These are phyloP conservation scores for Auricularia cornea DNA, from an alignment of 768 basidiomycete species.

Conservation along the genomic window DNA sequence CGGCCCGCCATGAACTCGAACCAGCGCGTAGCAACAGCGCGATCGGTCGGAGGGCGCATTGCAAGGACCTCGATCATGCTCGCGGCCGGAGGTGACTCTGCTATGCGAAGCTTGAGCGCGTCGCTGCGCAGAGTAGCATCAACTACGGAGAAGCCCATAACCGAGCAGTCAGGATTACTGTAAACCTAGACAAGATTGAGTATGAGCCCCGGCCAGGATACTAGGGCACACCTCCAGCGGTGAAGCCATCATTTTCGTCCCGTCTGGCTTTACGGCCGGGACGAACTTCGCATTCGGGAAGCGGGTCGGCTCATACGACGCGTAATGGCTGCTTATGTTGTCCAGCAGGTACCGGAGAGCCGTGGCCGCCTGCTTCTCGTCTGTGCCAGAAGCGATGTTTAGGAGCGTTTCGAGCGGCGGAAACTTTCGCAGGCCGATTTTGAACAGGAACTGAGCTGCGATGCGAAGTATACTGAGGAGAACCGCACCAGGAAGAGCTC, in stretches of 20 bases:
- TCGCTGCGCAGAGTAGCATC: constrained; percentile 45
- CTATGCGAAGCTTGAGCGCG: constrained; percentile 58
- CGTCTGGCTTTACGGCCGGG: constrained; percentile 53
- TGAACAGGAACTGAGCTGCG: constrained; percentile 77
- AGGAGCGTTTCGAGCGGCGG: constrained; percentile 64
- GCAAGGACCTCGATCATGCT: constrained; percentile 52
- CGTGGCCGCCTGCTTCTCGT: constrained; percentile 39
- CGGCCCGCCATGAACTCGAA: constrained; percentile 62
- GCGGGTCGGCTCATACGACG: constrained; percentile 44
- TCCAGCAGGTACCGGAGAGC: constrained; percentile 81
- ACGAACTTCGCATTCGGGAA: constrained; percentile 65
- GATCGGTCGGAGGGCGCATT: constrained; percentile 47
- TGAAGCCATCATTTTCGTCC: constrained; percentile 43
- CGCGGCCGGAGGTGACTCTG: constrained; percentile 56
- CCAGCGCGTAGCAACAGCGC: constrained; percentile 49
- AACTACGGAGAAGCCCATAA: constrained; percentile 69
- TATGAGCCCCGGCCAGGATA: neutral
- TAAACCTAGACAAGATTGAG: constrained; percentile 46
- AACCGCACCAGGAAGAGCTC: neutral
- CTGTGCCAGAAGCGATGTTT: constrained; percentile 52
- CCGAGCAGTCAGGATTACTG: constrained; percentile 54
- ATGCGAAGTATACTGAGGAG: no score
- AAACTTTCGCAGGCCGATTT: constrained; percentile 56
- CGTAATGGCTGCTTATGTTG: constrained; percentile 54
- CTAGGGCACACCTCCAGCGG: constrained; percentile 49